phyloP scores from a whole-genome alignment of 139 green algal genomes.

The Volvox africanus region DNA sequence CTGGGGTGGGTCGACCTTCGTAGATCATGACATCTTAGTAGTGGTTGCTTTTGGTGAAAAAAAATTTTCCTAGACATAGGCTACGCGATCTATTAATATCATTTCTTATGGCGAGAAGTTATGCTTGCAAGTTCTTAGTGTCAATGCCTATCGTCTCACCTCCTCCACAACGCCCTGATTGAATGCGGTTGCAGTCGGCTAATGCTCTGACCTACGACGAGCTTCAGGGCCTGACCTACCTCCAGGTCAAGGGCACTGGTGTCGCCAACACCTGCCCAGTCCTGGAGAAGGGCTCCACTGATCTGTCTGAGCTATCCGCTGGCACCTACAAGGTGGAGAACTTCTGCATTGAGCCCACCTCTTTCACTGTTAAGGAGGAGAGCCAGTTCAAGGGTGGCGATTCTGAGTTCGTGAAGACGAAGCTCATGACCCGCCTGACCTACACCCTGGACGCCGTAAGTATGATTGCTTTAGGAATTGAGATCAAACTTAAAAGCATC shows the following conservation, averaged over 20 bases:
- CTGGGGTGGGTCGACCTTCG: constrained; percentile 76
- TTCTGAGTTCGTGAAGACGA: constrained; percentile 96
- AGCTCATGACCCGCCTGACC: constrained; percentile 99
- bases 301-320: constrained; percentile 89
- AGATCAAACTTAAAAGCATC: too few species aligned
- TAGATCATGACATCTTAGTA: background rate
- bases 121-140: too few species aligned
- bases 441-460: constrained; percentile 97
- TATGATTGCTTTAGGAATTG: background rate
- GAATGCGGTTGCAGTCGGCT: constrained; percentile 68
- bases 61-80: background rate
- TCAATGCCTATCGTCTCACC: background rate
- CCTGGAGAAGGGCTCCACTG: constrained; percentile 80
- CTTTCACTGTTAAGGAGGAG: constrained; percentile 91
- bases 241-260: constrained; percentile 98
- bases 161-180: too few species aligned
- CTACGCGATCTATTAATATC: background rate
- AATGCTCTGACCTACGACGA: constrained; percentile 95
- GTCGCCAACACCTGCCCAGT: constrained; percentile 99
- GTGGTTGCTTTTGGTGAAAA: background rate
- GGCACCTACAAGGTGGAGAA: constrained; percentile 95
- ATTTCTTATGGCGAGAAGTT: too few species aligned
- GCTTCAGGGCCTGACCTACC: constrained; percentile 96
- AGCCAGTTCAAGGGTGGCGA: constrained; percentile 84
- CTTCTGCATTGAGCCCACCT: constrained; percentile 99